phyloP scores from a whole-genome alignment of 2,329 filamentous ascomycete genomes.

The Trichophyton equinum region DNA sequence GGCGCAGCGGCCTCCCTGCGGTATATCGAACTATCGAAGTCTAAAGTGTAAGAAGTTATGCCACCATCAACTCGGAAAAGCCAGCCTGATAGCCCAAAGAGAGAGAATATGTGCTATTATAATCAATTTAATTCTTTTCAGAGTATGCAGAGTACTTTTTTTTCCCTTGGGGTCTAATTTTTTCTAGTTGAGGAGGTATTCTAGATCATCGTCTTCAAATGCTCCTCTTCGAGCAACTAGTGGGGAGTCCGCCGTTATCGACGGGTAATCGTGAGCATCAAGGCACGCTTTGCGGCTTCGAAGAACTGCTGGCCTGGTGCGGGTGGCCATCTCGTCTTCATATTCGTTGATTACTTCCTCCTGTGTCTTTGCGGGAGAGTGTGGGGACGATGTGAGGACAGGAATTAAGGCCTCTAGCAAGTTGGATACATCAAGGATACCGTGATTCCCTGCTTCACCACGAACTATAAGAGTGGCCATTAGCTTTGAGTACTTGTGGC shows the following conservation, averaged over 20 bases:
- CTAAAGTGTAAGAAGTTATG: neutral
- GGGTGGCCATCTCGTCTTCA: slow-evolving; percentile 33
- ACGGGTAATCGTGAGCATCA: slow-evolving; percentile 42
- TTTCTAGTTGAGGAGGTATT: neutral
- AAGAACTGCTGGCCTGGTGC: slow-evolving; percentile 37
- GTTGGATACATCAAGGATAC: slow-evolving; percentile 40
- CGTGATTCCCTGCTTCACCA: slow-evolving; percentile 47
- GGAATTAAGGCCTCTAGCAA: slow-evolving; percentile 26
- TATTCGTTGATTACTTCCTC: slow-evolving; percentile 25
- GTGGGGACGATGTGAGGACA: slow-evolving; percentile 14
- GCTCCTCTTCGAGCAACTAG: slow-evolving; percentile 26
- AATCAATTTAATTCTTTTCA: no score
- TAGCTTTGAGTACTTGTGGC: neutral
- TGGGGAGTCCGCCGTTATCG: slow-evolving; percentile 29
- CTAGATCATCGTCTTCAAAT: slow-evolving; percentile 5
- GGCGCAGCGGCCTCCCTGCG: neutral
- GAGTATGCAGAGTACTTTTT: neutral
- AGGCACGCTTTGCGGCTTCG: slow-evolving; percentile 42
- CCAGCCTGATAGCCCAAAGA: no score
- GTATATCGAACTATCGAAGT: neutral
- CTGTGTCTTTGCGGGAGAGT: slow-evolving; percentile 15
- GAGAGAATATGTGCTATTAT: no score
- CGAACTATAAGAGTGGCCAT: slow-evolving; percentile 31
- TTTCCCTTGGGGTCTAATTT: slow-evolving; percentile 8
- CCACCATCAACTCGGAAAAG: no score